Evolutionary conservation across 1,284 basidiomycete species (phyloP).

Genomic region (Mixia osmundae): DNA sequence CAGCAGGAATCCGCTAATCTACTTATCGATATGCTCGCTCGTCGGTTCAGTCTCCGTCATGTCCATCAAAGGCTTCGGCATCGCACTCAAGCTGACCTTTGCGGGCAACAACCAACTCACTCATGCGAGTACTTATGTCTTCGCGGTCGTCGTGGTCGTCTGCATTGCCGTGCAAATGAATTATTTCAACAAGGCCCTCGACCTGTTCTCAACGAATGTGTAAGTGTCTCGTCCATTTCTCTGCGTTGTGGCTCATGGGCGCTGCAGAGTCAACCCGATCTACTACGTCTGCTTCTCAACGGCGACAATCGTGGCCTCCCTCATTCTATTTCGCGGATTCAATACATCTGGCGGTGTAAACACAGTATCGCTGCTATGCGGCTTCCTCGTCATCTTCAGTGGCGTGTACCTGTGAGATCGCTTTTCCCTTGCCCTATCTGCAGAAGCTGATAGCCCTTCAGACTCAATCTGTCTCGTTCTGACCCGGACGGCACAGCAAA

Average conservation of each 20-base stretch:
- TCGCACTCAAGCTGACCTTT: slow-evolving; percentile 85
- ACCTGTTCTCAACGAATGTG: slow-evolving; percentile 95
- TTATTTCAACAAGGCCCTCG: slow-evolving; percentile 96
- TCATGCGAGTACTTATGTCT: slow-evolving; percentile 82
- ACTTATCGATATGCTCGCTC: slow-evolving; percentile 77
- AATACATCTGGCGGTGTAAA: slow-evolving; percentile 65
- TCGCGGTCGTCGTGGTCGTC: slow-evolving; percentile 53
- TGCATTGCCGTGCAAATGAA: slow-evolving; percentile 63
- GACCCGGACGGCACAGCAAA: too few relatives aligned
- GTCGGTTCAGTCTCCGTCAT: slow-evolving; percentile 75
- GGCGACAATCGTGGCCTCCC: slow-evolving; percentile 75
- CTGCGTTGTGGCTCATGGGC: neutral
- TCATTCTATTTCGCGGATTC: slow-evolving; percentile 91
- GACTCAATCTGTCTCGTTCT: slow-evolving; percentile 7
- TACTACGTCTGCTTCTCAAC: slow-evolving; percentile 99
- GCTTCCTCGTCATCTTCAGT: slow-evolving; percentile 73
- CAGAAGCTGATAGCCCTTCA: too few relatives aligned
- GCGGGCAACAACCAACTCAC: slow-evolving; percentile 88
- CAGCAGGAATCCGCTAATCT: slow-evolving; percentile 66
- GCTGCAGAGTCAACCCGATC: slow-evolving; percentile 70
- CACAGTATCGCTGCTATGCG: slow-evolving; percentile 59
- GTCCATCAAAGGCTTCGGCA: slow-evolving; percentile 89
- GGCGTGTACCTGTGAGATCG: slow-evolving; percentile 31
- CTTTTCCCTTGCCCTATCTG: too few relatives aligned
- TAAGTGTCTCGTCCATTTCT: slow-evolving; percentile 27